phyloP scores from a whole-genome alignment of 1,139 yeast species.

The Entelexis sorbosivorans region DNA sequence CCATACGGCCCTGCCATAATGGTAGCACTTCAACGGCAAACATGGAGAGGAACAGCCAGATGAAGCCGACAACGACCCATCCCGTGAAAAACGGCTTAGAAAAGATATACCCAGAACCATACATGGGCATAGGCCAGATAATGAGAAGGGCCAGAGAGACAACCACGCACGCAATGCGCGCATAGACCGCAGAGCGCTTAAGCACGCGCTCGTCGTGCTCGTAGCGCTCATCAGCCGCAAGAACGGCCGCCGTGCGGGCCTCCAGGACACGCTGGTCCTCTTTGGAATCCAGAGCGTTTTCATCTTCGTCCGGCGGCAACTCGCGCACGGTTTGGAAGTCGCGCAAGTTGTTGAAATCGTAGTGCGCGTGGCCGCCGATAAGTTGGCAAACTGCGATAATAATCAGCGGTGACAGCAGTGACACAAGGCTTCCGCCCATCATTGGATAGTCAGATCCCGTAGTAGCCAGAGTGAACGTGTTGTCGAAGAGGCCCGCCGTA shows the following conservation, averaged over 20 bases:
- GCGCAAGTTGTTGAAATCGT: constrained; percentile 57
- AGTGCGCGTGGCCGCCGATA: constrained; percentile 55
- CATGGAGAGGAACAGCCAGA: constrained; percentile 28
- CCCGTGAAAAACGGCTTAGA: constrained; percentile 67
- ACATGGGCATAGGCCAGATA: constrained; percentile 86
- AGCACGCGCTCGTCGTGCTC: constrained; percentile 28
- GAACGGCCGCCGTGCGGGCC: constrained; percentile 9
- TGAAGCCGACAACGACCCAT: constrained; percentile 56
- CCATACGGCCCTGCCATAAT: constrained; percentile 55
- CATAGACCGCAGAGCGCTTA: constrained; percentile 40
- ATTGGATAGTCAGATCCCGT: constrained; percentile 71
- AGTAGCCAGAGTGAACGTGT: constrained; percentile 44
- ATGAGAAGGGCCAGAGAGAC: constrained; percentile 52
- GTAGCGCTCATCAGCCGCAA: constrained; percentile 18
- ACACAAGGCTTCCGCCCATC: constrained; percentile 78
- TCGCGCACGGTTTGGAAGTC: constrained; percentile 30
- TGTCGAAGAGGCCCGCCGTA: constrained; percentile 30
- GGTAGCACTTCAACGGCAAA: constrained; percentile 52
- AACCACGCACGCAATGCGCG: constrained; percentile 44
- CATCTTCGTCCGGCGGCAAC: constrained; percentile 12
- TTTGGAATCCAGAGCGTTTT: background rate
- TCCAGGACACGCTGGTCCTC: constrained; percentile 5
- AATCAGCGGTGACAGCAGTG: constrained; percentile 62
- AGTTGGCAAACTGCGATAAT: constrained; percentile 57
- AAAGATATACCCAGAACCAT: constrained; percentile 61